phyloP scores from a whole-genome alignment of 2,329 filamentous ascomycete genomes.

The Fusarium sororula region DNA sequence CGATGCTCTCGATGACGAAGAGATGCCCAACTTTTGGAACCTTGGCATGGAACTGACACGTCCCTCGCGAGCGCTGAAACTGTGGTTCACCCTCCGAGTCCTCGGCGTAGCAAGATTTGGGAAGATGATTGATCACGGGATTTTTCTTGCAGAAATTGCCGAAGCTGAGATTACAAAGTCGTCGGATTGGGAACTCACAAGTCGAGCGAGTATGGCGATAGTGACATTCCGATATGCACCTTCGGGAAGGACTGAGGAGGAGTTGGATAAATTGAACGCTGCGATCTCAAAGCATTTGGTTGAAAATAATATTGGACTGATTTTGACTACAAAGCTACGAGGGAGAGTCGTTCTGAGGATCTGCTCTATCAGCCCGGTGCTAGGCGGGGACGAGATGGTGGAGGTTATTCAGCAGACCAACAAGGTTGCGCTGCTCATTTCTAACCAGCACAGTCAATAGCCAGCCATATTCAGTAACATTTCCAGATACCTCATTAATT shows the following conservation, averaged over 20 bases:
- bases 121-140: slow-evolving; percentile 1
- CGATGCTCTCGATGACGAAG: slow-evolving; percentile 11
- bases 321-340: slow-evolving; percentile 7
- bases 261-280: background rate
- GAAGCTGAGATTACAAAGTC: background rate
- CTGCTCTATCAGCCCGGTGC: slow-evolving; percentile 2
- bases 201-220: slow-evolving; percentile 15
- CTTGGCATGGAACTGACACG: slow-evolving; percentile 9
- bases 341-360: background rate
- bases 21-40: slow-evolving; percentile 20
- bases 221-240: slow-evolving; percentile 14
- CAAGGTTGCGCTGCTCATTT: background rate
- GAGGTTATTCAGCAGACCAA: background rate
- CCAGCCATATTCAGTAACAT: background rate
- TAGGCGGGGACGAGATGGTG: background rate
- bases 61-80: slow-evolving; percentile 2
- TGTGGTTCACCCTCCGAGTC: slow-evolving; percentile 12
- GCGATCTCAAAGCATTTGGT: background rate
- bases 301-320: background rate
- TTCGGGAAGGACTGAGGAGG: background rate
- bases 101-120: background rate
- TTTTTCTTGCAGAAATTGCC: background rate
- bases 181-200: background rate
- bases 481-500: background rate
- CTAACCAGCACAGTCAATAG: background rate